Evolutionary conservation across 140 eudicot species (phyloP), one percentile per base, ranked within the genome.

Genomic region (Erigeron philadelphicus): DNA sequence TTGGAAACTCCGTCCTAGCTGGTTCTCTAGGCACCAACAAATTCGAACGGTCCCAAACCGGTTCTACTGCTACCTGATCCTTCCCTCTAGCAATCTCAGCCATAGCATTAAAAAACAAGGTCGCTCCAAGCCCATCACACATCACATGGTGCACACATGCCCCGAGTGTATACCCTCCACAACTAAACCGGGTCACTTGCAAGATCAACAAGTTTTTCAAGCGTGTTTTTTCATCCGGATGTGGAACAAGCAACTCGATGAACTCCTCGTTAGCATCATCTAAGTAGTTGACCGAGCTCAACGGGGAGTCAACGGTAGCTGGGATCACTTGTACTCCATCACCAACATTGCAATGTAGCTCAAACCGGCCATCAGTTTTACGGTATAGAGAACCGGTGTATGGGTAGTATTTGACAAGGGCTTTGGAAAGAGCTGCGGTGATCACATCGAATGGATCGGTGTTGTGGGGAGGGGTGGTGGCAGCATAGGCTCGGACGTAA

Each of bases 151-250:
- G 95, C 69, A 86, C 76, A 40, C 83, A 83, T 0, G 85, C 95
- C 65, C 96, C 96, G 0, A 89, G 85, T 8, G 84, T 83, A 45
- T 62, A 89, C 75, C 89, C 96, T 8, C 95, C 95, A 60, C 96
- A 89, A 60, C 71, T 66, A 59, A 89, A 86, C 62, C 57, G 71
- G 13, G 96, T 89, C 54, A 86, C 71, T 72, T 89, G 91, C 35
- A 89, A 52, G 25, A 71, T 40, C 73, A 89, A 79, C 58, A 90
- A 82, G 61, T 79, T 64, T 57, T 72, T 56, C 62, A 82, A 41
- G 9, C 56, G 83, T 9, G 75, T 73, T 15, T 81, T 64, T 25
- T 72, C 75, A 21, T 80, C 76, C 72, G 87, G 93, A 52, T 86
- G 81, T 7, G 96, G 94, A 5, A 78, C 95, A 45, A 89, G 59